Percentiles rank a stretch among this genome's conserved stretches.
phyloP scores from a whole-genome alignment of 768 basidiomycete genomes.

The Leccinellum luteum region DNA sequence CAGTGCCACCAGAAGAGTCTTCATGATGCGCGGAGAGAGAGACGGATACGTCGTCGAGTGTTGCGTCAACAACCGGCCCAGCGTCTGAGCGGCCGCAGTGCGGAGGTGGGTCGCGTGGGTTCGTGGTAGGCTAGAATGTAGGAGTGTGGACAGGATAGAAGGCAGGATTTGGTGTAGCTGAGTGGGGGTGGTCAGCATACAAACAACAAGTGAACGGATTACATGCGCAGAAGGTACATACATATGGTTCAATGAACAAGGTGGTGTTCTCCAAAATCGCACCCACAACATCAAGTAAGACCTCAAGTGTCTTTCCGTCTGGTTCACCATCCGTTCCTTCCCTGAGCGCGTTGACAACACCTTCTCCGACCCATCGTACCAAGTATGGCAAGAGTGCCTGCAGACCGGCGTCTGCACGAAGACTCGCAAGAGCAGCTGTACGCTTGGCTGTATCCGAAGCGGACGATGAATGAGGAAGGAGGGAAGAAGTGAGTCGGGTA shows the following conservation, averaged over 20 bases:
- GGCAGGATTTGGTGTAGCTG: constrained; percentile 96
- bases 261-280: constrained; percentile 84
- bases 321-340: constrained; percentile 51
- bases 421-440: constrained; percentile 84
- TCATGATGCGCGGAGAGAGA: constrained; percentile 86
- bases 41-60: constrained; percentile 89
- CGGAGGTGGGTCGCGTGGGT: constrained; percentile 72
- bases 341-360: constrained; percentile 63
- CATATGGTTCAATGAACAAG: constrained; percentile 95
- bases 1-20: constrained; percentile 87
- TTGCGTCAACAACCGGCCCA: constrained; percentile 76
- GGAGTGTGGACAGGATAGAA: constrained; percentile 84
- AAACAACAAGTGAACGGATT: neutral
- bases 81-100: constrained; percentile 76
- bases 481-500: constrained; percentile 79
- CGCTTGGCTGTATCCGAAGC: constrained; percentile 64
- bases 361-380: constrained; percentile 92
- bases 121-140: constrained; percentile 81
- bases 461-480: constrained; percentile 56
- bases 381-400: constrained; percentile 91
- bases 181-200: neutral
- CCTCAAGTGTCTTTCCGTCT: constrained; percentile 72
- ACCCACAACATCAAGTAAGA: constrained; percentile 79
- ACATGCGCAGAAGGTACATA: constrained; percentile 38
- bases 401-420: constrained; percentile 86